Conservation (phyloP, 1,139 yeast species). For the Candida gigantensis region DNA sequence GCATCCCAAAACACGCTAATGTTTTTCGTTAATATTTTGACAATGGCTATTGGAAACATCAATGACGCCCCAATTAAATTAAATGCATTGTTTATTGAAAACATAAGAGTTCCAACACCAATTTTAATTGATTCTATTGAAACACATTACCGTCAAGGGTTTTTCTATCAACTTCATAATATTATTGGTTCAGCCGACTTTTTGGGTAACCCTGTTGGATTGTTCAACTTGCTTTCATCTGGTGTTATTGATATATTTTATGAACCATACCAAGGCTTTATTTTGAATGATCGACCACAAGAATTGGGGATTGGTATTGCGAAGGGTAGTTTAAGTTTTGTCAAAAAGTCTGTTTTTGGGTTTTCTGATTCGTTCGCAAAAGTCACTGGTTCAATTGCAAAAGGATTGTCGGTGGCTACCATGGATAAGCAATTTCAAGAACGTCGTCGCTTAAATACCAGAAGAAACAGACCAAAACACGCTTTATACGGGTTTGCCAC, state of each 20-base stretch:
- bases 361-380: slow-evolving; percentile 91
- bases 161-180: slow-evolving; percentile 89
- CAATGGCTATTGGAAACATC: slow-evolving; percentile 97
- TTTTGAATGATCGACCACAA: slow-evolving; percentile 92
- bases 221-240: slow-evolving; percentile 88
- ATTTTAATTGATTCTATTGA: slow-evolving; percentile 68
- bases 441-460: slow-evolving; percentile 68
- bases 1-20: slow-evolving; percentile 65
- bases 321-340: slow-evolving; percentile 90
- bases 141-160: slow-evolving; percentile 90
- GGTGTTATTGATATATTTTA: slow-evolving; percentile 96
- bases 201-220: slow-evolving; percentile 94
- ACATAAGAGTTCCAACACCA: slow-evolving; percentile 83
- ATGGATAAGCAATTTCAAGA: slow-evolving; percentile 86
- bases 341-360: slow-evolving; percentile 94
- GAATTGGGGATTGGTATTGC: slow-evolving; percentile 95
- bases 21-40: slow-evolving; percentile 80
- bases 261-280: slow-evolving; percentile 95
- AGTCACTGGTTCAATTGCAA: slow-evolving; percentile 91
- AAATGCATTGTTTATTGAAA: slow-evolving; percentile 85
- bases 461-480: slow-evolving; percentile 80
- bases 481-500: slow-evolving; percentile 84
- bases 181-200: slow-evolving; percentile 95
- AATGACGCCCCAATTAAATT: slow-evolving; percentile 94
- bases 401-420: slow-evolving; percentile 89